These are phyloP conservation scores for Porpolomopsis calyptriformis DNA, from an alignment of 768 basidiomycete species.

Conservation along the genomic window DNA sequence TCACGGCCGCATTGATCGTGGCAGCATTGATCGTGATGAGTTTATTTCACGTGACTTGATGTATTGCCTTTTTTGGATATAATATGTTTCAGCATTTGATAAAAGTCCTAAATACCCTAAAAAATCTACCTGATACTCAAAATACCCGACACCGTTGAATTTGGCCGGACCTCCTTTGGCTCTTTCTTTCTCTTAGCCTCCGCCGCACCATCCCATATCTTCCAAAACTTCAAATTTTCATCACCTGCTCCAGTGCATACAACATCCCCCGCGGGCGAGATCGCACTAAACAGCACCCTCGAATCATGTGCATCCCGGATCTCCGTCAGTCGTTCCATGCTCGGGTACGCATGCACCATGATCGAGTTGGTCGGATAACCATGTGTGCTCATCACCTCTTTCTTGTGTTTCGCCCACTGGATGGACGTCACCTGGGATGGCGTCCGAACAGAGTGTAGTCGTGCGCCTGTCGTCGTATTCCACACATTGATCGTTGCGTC, in stretches of 20 bases:
- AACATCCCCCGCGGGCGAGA: constrained; percentile 84
- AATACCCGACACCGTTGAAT: constrained; percentile 41
- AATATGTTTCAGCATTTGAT: too few species aligned
- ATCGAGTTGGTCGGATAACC: constrained; percentile 85
- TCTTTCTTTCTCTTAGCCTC: constrained; percentile 44
- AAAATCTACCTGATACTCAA: constrained; percentile 31
- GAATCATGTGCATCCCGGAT: constrained; percentile 92
- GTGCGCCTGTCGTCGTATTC: constrained; percentile 87
- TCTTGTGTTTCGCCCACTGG: constrained; percentile 76
- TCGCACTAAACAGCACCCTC: constrained; percentile 73
- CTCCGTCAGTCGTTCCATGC: constrained; percentile 66
- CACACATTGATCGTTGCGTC: constrained; percentile 87
- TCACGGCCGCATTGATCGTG: too few species aligned
- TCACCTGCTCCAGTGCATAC: constrained; percentile 90
- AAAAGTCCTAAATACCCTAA: too few species aligned
- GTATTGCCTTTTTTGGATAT: too few species aligned
- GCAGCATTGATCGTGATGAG: too few species aligned
- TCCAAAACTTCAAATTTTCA: constrained; percentile 97
- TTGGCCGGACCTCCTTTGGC: constrained; percentile 27
- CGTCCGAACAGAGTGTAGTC: constrained; percentile 77
- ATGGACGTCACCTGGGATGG: constrained; percentile 89
- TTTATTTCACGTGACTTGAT: too few species aligned
- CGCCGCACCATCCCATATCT: constrained; percentile 59
- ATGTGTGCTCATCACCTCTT: constrained; percentile 87
- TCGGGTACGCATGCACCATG: constrained; percentile 79